phyloP scores from a whole-genome alignment of 2,329 filamentous ascomycete species.

The Didymella pomorum region DNA sequence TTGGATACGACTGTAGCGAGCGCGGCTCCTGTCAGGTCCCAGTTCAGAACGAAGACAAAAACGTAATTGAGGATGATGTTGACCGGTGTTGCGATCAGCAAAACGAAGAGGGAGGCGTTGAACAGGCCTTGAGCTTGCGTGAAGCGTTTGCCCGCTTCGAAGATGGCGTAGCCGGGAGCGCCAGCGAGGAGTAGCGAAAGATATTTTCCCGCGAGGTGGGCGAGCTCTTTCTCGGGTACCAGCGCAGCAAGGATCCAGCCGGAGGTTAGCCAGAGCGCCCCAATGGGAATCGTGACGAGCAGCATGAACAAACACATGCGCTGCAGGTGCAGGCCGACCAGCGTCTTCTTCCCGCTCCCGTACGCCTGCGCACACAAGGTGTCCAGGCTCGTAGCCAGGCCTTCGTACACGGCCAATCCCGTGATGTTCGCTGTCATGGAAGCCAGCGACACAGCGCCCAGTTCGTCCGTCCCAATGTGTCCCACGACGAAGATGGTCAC shows the following conservation, averaged over 20 bases:
- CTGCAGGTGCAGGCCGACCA: slow-evolving; percentile 63
- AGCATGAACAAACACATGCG: slow-evolving; percentile 62
- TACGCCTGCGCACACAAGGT: slow-evolving; percentile 63
- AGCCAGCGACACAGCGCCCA: slow-evolving; percentile 62
- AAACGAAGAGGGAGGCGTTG: slow-evolving; percentile 57
- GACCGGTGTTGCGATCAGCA: slow-evolving; percentile 58
- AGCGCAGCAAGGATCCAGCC: slow-evolving; percentile 57
- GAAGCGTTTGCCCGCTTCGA: slow-evolving; percentile 64
- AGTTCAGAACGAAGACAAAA: slow-evolving; percentile 52
- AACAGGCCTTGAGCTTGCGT: slow-evolving; percentile 65
- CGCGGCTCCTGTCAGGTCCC: slow-evolving; percentile 62
- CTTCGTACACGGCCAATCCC: slow-evolving; percentile 61
- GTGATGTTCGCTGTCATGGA: slow-evolving; percentile 64
- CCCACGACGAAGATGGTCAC: slow-evolving; percentile 63
- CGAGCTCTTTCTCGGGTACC: slow-evolving; percentile 59
- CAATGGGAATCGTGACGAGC: slow-evolving; percentile 59
- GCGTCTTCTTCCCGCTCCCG: slow-evolving; percentile 57
- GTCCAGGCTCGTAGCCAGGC: slow-evolving; percentile 61
- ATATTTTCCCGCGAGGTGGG: slow-evolving; percentile 60
- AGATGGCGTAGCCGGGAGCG: slow-evolving; percentile 62
- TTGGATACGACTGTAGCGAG: slow-evolving; percentile 60
- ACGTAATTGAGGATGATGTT: slow-evolving; percentile 61
- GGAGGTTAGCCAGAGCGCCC: slow-evolving; percentile 59
- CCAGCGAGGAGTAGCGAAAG: slow-evolving; percentile 59
- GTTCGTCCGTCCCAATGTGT: slow-evolving; percentile 61